Evolutionary conservation across 352 stramenopile genomes (phyloP).

Genomic region (Elongisporangium senticosum): DNA sequence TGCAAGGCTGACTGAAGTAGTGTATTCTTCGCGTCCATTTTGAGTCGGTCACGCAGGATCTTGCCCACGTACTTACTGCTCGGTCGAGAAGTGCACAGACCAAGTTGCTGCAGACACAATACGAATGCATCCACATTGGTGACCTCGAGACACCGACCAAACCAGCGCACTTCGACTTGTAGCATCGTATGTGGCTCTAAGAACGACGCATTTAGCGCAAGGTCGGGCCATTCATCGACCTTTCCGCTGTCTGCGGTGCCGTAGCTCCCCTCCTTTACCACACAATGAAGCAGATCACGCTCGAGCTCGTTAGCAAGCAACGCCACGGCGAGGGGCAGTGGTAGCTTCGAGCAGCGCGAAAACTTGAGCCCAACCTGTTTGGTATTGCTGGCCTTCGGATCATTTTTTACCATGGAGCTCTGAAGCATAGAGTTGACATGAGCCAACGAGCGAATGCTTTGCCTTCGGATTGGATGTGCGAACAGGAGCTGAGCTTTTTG

Average conservation of each 20-base stretch:
- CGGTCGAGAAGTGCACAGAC: conserved; percentile 35
- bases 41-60: conserved; percentile 47
- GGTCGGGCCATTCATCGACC: conserved; percentile 45
- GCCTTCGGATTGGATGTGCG: conserved; percentile 8
- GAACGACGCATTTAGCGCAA: conserved; percentile 52
- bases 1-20: conserved; percentile 27
- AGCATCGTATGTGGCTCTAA: conserved; percentile 39
- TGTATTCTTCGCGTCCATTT: conserved; percentile 39
- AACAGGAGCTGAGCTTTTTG: conserved; percentile 12
- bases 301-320: conserved; percentile 66
- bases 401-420: not conserved
- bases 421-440: not conserved
- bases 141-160: conserved; percentile 35
- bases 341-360: conserved; percentile 39
- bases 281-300: conserved; percentile 34
- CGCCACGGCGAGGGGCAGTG: conserved; percentile 46
- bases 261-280: conserved; percentile 20
- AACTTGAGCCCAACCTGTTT: conserved; percentile 8
- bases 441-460: not conserved
- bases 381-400: not conserved
- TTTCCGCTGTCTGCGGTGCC: conserved; percentile 1
- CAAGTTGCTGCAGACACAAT: conserved; percentile 52
- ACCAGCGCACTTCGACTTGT: conserved; percentile 54
- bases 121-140: conserved; percentile 58
- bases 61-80: conserved; percentile 60